Evolutionary conservation across 768 basidiomycete species (phyloP), one percentile per base, ranked within the genome.

Genomic region (Leccinum olivaceopallidum): DNA sequence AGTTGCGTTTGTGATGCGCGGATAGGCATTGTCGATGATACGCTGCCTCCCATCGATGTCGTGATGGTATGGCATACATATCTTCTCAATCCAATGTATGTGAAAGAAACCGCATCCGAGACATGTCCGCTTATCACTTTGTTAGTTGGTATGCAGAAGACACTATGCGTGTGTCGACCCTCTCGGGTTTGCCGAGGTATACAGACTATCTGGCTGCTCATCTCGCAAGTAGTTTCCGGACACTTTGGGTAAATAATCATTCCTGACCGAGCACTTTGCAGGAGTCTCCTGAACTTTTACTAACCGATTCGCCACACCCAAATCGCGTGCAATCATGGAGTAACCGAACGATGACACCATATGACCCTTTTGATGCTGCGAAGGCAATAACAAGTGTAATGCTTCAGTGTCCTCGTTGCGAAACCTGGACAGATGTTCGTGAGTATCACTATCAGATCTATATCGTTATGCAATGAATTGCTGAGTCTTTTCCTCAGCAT

Each of bases 31-130:
- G 57, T 59, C 10, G 62, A 64, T 49, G 56, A 55, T 8, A 37
- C 26, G 1, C 30, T 71, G 14, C 76, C 76, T 13, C 76, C 76
- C 14, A 60, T 76, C 28, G 76, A 77, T 42, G 76, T 77, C 16
- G 63, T 71, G 53, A 75, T 77, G 75, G 74, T 77, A 13, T 75
- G 76, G 70, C 76, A 77, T 24, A 67, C 75, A 1, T 76, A 77
- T 65, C 60, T 73, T 30, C 70, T 77, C 36, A 77, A 76, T 47
- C 76, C 76, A 8, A 65, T 65, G 75, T 73, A 56, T 34, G 54
- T 47, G 22, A 3, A 47, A 24, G 8, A 34, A n/a, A 6, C 14
- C 2, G 22, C 26, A 50, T 50, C 24, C 10, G n/a, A 26, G 32
- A 32, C 32, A 32, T 32, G 10, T 32, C 32, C 10, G 32, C 32